Percentiles rank a stretch among this genome's conserved stretches.
phyloP scores from a whole-genome alignment of 2,329 filamentous ascomycete genomes.

The Emergomyces pasteurianus region DNA sequence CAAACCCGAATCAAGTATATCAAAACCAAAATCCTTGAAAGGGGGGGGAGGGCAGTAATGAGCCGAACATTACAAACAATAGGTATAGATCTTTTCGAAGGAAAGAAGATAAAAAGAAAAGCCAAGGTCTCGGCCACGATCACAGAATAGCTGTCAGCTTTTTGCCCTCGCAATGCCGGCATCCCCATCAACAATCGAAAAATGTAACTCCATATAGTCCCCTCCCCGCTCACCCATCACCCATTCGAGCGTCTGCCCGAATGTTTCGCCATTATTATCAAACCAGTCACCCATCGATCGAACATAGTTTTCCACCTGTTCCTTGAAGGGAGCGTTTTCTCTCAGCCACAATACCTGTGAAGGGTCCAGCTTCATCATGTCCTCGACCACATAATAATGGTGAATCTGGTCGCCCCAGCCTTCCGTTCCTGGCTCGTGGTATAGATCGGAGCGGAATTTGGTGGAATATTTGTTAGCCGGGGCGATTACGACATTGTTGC shows the following conservation, averaged over 20 bases:
- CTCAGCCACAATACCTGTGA: conserved; percentile 47
- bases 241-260: conserved; percentile 46
- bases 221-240: conserved; percentile 45
- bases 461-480: conserved; percentile 29
- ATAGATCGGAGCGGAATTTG: conserved; percentile 36
- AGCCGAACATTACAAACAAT: background rate
- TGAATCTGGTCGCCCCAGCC: conserved; percentile 54
- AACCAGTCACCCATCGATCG: conserved; percentile 47
- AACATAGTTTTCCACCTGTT: conserved; percentile 46
- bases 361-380: conserved; percentile 53
- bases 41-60: background rate
- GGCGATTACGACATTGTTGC: background rate
- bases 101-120: background rate
- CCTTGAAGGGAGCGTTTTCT: conserved; percentile 44
- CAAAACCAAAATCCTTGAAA: background rate
- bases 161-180: conserved; percentile 19
- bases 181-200: conserved; percentile 20
- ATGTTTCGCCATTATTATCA: conserved; percentile 51
- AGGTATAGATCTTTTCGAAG: background rate
- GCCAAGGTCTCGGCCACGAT: too few species aligned
- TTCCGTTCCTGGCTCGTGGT: conserved; percentile 44
- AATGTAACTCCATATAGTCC: conserved; percentile 32
- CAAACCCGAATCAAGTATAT: background rate
- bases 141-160: background rate
- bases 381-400: conserved; percentile 53